Conservation (phyloP, 2,329 filamentous ascomycete species). For the Fusarium sororula region DNA sequence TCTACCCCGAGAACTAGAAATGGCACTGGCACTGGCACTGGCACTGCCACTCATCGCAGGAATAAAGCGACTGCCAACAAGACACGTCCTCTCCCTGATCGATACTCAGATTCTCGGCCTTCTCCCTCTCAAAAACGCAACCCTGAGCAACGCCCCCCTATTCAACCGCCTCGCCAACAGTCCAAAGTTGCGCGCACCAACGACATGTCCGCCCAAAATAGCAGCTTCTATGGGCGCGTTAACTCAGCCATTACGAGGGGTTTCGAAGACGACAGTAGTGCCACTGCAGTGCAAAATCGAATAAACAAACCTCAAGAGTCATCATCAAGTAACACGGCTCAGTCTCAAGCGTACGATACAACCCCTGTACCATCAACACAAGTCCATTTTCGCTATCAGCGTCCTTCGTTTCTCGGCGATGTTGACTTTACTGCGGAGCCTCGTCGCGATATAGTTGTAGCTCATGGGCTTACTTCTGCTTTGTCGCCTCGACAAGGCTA, state of each 20-base stretch:
- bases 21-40: background rate
- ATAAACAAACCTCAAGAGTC: background rate
- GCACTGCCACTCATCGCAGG: background rate
- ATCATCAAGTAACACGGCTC: background rate
- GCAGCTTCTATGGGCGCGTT: constrained; percentile 43
- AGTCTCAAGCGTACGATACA: constrained; percentile 20
- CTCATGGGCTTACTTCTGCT: background rate
- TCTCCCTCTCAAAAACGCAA: background rate
- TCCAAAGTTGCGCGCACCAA: constrained; percentile 38
- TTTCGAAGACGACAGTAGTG: constrained; percentile 44
- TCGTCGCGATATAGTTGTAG: background rate
- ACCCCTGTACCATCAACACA: constrained; percentile 4
- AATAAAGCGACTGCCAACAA: background rate
- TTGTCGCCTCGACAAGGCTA: constrained; percentile 21
- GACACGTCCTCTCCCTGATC: background rate
- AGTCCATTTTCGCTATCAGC: constrained; percentile 29
- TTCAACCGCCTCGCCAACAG: background rate
- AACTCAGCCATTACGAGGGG: constrained; percentile 45
- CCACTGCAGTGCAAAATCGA: background rate
- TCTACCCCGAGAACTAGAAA: background rate
- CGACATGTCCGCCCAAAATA: constrained; percentile 41
- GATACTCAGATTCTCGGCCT: background rate
- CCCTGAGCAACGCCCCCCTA: background rate
- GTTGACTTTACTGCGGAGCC: constrained; percentile 21
- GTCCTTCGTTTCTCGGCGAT: constrained; percentile 35